phyloP scores from a whole-genome alignment of 805 yeast genomes.

The Nakazawaea wyomingensis region DNA sequence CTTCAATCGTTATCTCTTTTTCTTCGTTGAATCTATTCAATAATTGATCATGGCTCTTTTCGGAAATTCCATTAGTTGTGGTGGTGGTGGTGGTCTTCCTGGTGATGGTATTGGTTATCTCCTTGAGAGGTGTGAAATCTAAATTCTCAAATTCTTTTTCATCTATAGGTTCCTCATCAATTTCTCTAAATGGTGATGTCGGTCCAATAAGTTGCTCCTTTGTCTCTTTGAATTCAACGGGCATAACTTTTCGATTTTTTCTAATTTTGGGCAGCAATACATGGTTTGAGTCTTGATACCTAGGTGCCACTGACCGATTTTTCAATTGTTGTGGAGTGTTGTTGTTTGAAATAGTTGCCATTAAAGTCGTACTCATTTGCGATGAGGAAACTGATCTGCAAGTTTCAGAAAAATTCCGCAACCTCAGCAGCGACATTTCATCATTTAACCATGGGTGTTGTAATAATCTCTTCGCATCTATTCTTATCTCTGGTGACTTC shows the following conservation, averaged over 20 bases:
- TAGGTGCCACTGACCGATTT: slow-evolving; percentile 1
- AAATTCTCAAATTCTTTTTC: slow-evolving; percentile 28
- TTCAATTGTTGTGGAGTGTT: background rate
- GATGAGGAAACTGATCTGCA: background rate
- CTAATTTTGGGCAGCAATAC: slow-evolving; percentile 5
- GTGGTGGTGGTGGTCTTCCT: no score
- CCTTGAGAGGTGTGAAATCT: slow-evolving; percentile 21
- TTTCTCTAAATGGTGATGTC: slow-evolving; percentile 12
- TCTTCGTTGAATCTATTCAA: slow-evolving; percentile 1
- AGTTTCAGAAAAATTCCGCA: background rate
- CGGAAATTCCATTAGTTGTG: background rate
- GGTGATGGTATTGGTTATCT: no score
- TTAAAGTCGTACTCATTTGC: background rate
- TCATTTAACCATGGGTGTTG: slow-evolving; percentile 60
- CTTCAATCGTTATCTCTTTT: background rate
- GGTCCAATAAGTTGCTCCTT: slow-evolving; percentile 7
- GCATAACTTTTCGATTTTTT: no score
- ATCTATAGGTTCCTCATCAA: slow-evolving; percentile 6
- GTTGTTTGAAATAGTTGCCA: background rate
- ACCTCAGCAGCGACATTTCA: slow-evolving; percentile 49
- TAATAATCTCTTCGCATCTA: slow-evolving; percentile 48
- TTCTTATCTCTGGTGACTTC: slow-evolving; percentile 57
- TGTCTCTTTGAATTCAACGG: background rate
- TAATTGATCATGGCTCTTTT: slow-evolving; percentile 1
- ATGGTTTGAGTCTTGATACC: slow-evolving; percentile 1